These are phyloP conservation scores for Zopfia rhizophila DNA, from an alignment of 2,329 filamentous ascomycete species.

Conservation along the genomic window DNA sequence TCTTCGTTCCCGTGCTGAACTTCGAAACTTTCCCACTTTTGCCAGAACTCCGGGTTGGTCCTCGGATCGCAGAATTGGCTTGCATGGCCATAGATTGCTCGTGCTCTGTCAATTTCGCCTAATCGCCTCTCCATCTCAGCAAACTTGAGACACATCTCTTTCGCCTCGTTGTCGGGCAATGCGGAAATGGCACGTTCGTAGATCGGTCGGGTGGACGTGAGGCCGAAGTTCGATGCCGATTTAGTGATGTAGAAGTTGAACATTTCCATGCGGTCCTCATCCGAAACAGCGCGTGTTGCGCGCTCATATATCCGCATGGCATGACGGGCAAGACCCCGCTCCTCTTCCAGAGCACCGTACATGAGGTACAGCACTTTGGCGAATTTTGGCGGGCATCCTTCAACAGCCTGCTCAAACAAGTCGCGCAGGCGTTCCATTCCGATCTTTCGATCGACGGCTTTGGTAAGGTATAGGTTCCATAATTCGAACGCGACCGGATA, in stretches of 20 bases:
- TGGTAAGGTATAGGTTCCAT: conserved; percentile 98
- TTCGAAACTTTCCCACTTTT: conserved; percentile 97
- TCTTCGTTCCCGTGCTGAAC: conserved; percentile 98
- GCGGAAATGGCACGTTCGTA: conserved; percentile 96
- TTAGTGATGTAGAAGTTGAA: conserved; percentile 99
- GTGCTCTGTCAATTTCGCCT: conserved; percentile 92
- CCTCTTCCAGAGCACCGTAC: conserved; percentile 98
- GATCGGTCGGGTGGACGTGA: conserved; percentile 92
- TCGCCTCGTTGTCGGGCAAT: conserved; percentile 91
- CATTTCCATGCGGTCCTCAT: conserved; percentile 96
- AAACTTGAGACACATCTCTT: conserved; percentile 99
- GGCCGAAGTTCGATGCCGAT: conserved; percentile 95
- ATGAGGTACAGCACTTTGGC: conserved; percentile 96
- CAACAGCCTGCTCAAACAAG: conserved; percentile 95
- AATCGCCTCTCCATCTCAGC: conserved; percentile 94
- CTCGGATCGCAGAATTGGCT: conserved; percentile 97
- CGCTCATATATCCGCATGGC: conserved; percentile 99
- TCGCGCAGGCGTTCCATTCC: conserved; percentile 93
- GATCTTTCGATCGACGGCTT: conserved; percentile 95
- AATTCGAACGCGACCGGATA: conserved; percentile 98
- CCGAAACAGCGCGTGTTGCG: conserved; percentile 91
- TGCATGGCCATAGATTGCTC: conserved; percentile 95
- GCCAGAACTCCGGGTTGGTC: conserved; percentile 90
- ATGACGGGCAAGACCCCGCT: conserved; percentile 90
- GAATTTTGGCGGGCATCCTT: conserved; percentile 94